Conservation (phyloP, 345 rosid genomes). For the Pistacia vera region DNA sequence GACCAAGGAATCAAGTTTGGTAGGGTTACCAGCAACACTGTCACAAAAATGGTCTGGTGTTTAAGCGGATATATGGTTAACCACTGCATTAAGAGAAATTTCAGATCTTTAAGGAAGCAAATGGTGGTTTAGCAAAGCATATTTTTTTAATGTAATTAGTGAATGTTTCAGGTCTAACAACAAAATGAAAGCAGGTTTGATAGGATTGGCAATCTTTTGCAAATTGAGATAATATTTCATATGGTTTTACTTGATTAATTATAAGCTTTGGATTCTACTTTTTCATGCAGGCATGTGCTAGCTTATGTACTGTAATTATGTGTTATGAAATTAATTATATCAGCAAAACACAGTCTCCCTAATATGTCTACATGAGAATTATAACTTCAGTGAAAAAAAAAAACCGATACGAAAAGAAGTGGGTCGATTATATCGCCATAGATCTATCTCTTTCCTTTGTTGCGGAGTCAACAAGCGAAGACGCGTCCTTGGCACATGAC, state of each 20-base stretch:
- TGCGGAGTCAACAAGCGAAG: slow-evolving; percentile 68
- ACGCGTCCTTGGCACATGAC: slow-evolving; percentile 39
- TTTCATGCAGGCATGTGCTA: slow-evolving; percentile 50
- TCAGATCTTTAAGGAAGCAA: slow-evolving; percentile 42
- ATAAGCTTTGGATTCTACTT: slow-evolving; percentile 34
- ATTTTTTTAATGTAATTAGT: slow-evolving; percentile 14
- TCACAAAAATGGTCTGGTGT: neutral
- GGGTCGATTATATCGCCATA: slow-evolving; percentile 20
- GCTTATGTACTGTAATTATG: slow-evolving; percentile 50
- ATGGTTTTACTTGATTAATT: neutral
- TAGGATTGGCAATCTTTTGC: slow-evolving; percentile 19
- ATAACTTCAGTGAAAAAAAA: slow-evolving; percentile 1
- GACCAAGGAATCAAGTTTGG: slow-evolving; percentile 39
- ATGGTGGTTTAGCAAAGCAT: slow-evolving; percentile 14
- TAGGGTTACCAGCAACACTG: slow-evolving; percentile 22
- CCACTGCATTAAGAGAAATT: slow-evolving; percentile 11
- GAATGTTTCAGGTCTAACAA: slow-evolving; percentile 36
- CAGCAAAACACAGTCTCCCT: slow-evolving; percentile 24
- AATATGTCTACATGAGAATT: slow-evolving; percentile 33
- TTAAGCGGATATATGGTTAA: slow-evolving; percentile 5
- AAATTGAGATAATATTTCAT: neutral
- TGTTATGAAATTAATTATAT: slow-evolving; percentile 22
- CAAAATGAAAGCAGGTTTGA: slow-evolving; percentile 37
- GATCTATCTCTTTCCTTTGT: slow-evolving; percentile 24
- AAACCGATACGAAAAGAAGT: slow-evolving; percentile 15